phyloP scores from a whole-genome alignment of 495 filamentous ascomycete genomes.

The Podospora tetraspora region DNA sequence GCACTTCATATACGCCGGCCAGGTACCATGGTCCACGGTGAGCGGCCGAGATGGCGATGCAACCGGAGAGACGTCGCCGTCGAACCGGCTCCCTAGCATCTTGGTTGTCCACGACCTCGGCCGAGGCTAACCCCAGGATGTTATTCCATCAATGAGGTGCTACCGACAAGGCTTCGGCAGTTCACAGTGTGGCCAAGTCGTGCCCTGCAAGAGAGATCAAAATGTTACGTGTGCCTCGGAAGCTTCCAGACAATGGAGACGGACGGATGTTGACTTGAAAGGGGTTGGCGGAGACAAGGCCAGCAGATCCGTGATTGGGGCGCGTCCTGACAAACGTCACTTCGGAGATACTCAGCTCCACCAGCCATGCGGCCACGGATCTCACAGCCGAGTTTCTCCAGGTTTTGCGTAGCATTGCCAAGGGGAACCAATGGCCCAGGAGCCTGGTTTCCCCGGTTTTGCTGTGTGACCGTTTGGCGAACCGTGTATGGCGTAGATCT shows the following conservation, averaged over 20 bases:
- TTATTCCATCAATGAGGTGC: conserved; percentile 2
- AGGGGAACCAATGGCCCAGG: neutral
- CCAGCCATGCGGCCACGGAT: neutral
- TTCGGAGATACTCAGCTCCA: neutral
- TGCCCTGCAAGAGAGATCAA: neutral
- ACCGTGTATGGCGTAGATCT: neutral
- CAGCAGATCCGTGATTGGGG: conserved; percentile 5
- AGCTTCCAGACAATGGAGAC: neutral
- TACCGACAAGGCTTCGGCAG: neutral
- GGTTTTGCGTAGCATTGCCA: conserved; percentile 8
- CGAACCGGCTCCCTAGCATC: neutral
- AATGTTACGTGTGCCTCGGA: neutral
- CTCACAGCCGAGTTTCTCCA: neutral
- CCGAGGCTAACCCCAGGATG: neutral
- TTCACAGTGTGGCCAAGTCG: neutral
- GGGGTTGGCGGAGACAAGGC: neutral
- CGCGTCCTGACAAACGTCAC: neutral
- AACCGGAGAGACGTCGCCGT: neutral
- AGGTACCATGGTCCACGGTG: neutral
- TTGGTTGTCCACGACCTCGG: neutral
- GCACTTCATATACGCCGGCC: neutral
- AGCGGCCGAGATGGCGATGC: neutral
- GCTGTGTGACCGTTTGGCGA: neutral
- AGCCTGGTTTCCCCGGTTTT: conserved; percentile 4
- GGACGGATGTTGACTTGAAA: neutral